phyloP scores from a whole-genome alignment of 2,329 filamentous ascomycete genomes.

The Colletotrichum sp. region DNA sequence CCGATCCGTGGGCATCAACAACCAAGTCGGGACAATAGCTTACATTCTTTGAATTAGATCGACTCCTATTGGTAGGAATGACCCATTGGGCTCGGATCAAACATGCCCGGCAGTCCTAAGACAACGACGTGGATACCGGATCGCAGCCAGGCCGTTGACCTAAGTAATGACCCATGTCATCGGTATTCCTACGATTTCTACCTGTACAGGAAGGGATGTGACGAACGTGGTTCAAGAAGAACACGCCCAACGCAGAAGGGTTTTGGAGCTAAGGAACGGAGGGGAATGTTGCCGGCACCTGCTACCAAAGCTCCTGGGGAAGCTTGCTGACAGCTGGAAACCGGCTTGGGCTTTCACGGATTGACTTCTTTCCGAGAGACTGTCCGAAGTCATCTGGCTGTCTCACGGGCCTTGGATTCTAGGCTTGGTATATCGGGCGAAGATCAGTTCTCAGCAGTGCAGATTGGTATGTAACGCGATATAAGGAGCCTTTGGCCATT shows the following conservation, averaged over 20 bases:
- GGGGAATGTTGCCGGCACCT: background rate
- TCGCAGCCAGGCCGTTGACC: background rate
- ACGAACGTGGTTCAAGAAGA: background rate
- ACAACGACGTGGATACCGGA: background rate
- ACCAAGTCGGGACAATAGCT: background rate
- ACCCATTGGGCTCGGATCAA: background rate
- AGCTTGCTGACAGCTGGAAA: background rate
- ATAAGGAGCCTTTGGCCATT: background rate
- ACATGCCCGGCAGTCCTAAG: background rate
- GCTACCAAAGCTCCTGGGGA: background rate
- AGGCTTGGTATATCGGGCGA: background rate
- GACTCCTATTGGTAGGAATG: background rate
- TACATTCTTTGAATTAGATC: background rate
- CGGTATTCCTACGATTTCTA: background rate
- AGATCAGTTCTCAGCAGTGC: background rate
- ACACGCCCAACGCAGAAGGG: background rate
- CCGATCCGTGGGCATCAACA: conserved; percentile 1
- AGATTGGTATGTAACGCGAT: background rate
- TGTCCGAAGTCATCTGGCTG: background rate
- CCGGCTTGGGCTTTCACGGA: background rate
- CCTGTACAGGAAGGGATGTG: background rate
- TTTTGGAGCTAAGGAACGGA: background rate
- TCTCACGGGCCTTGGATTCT: background rate
- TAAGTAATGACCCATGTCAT: background rate
- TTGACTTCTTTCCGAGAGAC: background rate